Percentiles rank a stretch among this genome's conserved stretches.
phyloP scores from a whole-genome alignment of 2,329 filamentous ascomycete species.

The Penicillium griseofulvum region DNA sequence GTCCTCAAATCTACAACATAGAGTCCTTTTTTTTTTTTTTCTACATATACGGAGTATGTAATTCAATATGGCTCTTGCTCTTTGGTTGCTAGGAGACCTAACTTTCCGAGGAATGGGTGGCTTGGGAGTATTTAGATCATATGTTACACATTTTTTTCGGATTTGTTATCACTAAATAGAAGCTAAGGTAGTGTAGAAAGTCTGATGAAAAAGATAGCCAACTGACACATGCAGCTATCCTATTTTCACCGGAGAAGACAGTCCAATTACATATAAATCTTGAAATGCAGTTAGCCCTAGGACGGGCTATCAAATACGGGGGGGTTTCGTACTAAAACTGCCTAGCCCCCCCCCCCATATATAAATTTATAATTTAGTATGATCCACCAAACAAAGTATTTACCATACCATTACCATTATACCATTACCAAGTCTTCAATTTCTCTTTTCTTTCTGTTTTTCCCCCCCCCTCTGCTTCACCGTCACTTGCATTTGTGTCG shows the following conservation, averaged over 20 bases:
- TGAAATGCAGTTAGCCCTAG: neutral
- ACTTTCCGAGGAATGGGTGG: neutral
- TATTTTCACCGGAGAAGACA: neutral
- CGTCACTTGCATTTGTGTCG: conserved; percentile 13
- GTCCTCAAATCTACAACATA: too few species aligned
- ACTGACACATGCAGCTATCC: neutral
- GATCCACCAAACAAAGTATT: conserved; percentile 1
- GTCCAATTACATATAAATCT: neutral
- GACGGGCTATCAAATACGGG: conserved; percentile 1
- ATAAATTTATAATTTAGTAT: conserved; percentile 1
- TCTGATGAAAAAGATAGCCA: neutral
- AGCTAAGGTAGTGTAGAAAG: neutral
- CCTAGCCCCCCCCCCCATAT: neutral
- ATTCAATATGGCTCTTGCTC: neutral
- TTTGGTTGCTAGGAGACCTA: conserved; percentile 1
- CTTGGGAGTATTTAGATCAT: neutral
- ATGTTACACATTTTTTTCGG: neutral
- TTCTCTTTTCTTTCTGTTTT: conserved; percentile 6
- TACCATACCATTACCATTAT: conserved; percentile 12
- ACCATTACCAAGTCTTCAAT: neutral
- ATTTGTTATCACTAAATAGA: neutral
- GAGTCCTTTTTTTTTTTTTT: neutral
- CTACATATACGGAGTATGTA: too few species aligned
- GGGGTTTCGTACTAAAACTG: conserved; percentile 6
- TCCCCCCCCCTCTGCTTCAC: conserved; percentile 12